phyloP scores from a whole-genome alignment of 345 rosid genomes.

The Eucalyptus pauciflora region DNA sequence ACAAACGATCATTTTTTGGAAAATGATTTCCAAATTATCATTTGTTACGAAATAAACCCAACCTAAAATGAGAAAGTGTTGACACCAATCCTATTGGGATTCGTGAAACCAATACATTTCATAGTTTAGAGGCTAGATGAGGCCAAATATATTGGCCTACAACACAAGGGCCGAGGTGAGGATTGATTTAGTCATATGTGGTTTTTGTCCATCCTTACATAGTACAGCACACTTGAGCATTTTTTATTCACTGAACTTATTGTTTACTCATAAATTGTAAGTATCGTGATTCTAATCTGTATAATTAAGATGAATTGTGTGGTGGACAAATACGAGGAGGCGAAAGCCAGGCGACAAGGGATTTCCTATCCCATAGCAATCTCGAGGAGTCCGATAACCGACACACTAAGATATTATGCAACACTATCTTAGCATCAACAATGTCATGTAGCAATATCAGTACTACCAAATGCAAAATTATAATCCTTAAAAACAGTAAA shows the following conservation, averaged over 20 bases:
- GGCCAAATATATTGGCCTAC: neutral
- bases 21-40: neutral
- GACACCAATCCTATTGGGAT: neutral
- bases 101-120: neutral
- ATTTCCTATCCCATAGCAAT: neutral
- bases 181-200: neutral
- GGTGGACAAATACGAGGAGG: neutral
- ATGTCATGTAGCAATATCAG: neutral
- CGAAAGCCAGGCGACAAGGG: neutral
- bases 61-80: neutral
- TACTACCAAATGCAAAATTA: neutral
- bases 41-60: neutral
- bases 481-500: neutral
- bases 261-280: neutral
- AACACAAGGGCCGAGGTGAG: neutral
- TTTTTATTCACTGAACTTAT: neutral
- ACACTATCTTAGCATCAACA: neutral
- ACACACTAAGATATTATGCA: neutral
- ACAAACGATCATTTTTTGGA: accelerated
- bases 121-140: neutral
- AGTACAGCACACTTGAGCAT: accelerated
- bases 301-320: neutral
- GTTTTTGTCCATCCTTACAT: neutral
- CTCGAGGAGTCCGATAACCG: neutral
- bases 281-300: neutral